Percentiles rank a stretch among this genome's conserved stretches.
Conservation (phyloP, 2,329 filamentous ascomycete genomes). For the Mycosphaerella sp. region DNA sequence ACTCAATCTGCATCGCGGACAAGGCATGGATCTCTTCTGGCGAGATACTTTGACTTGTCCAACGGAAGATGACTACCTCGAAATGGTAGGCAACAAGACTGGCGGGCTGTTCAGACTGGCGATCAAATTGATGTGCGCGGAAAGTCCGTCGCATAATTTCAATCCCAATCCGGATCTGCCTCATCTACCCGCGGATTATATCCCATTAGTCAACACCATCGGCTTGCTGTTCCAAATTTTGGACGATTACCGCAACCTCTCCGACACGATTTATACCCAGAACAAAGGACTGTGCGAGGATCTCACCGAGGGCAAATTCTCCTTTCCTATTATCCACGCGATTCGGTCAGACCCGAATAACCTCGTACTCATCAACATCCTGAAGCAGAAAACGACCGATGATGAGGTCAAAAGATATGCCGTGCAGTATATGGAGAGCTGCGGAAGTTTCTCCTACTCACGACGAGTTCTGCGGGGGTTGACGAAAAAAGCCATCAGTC, state of each 20-base stretch:
- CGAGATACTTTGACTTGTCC: conserved; percentile 77
- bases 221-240: conserved; percentile 86
- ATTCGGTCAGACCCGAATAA: conserved; percentile 71
- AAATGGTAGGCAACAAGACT: conserved; percentile 90
- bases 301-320: conserved; percentile 94
- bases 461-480: conserved; percentile 50
- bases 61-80: conserved; percentile 82
- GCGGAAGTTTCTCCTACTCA: conserved; percentile 85
- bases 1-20: conserved; percentile 75
- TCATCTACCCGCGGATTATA: conserved; percentile 52
- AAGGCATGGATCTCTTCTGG: conserved; percentile 91
- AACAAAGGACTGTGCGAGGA: conserved; percentile 96
- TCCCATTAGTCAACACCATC: conserved; percentile 76
- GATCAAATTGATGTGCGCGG: conserved; percentile 82
- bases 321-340: conserved; percentile 89
- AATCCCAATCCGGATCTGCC: conserved; percentile 7
- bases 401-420: conserved; percentile 88
- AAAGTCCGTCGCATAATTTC: conserved; percentile 43
- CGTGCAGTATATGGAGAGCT: conserved; percentile 78
- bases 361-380: conserved; percentile 79
- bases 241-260: conserved; percentile 89
- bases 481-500: conserved; percentile 38
- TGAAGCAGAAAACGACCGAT: conserved; percentile 82
- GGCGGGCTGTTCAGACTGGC: conserved; percentile 79
- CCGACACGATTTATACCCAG: conserved; percentile 57